These are phyloP conservation scores for Candida maesae DNA, from an alignment of 805 yeast species.

Conservation along the genomic window DNA sequence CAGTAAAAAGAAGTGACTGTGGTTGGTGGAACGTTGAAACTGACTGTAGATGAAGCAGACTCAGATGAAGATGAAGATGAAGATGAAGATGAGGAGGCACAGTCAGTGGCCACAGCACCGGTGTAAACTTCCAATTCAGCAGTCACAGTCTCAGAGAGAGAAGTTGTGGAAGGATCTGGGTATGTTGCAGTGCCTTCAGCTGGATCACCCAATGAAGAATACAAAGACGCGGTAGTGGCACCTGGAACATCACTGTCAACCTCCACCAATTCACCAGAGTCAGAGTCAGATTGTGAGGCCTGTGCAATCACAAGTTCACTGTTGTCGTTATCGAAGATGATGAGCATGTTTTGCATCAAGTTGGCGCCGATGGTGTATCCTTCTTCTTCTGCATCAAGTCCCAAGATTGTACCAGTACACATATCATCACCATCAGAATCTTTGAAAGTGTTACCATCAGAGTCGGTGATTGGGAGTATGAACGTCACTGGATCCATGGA, in stretches of 20 bases:
- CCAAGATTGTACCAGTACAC: constrained; percentile 15
- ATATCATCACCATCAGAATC: constrained; percentile 17
- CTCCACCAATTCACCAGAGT: constrained; percentile 11
- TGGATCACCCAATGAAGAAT: background rate
- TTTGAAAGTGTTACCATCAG: constrained; percentile 3
- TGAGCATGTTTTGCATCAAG: constrained; percentile 12
- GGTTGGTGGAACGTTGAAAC: background rate
- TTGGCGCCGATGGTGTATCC: constrained; percentile 14
- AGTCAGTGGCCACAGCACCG: constrained; percentile 3
- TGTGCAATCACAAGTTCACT: constrained; percentile 19
- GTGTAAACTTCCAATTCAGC: constrained; percentile 1
- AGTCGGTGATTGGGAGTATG: constrained; percentile 9
- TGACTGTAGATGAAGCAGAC: background rate
- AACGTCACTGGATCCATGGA: constrained; percentile 10
- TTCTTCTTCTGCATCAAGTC: no score
- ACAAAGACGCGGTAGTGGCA: constrained; percentile 13
- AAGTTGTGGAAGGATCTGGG: constrained; percentile 7
- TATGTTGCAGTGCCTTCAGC: background rate
- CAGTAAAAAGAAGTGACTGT: background rate
- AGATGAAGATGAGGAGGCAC: constrained; percentile 2
- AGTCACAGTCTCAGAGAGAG: constrained; percentile 1
- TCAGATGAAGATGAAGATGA: background rate
- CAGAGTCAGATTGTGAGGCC: constrained; percentile 1
- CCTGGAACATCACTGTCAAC: constrained; percentile 18
- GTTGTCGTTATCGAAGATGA: constrained; percentile 21